Evolutionary conservation across 2,329 filamentous ascomycete genomes (phyloP), one percentile per base, ranked within the genome.

Genomic region (Alternaria panax): DNA sequence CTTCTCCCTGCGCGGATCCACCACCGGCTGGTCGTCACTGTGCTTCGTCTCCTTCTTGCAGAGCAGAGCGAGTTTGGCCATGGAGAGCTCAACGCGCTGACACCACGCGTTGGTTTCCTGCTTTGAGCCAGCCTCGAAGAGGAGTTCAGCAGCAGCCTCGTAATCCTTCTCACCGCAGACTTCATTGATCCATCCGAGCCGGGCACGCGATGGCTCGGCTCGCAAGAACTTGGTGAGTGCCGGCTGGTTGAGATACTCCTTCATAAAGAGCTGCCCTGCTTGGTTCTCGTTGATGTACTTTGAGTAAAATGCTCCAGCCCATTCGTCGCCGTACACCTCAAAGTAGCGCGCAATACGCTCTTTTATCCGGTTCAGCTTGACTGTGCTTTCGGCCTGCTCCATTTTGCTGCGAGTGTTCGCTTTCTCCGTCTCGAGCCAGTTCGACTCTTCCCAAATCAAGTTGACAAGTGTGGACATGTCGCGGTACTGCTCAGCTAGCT

Each of bases 151-250:
- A 11, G 94, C 93, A 56, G 87, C 85, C 12, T 86, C 82, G 63
- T 92, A 92, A 69, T 97, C 88, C 59, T 88, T 84, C 73, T 95
- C 91, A 24, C 86, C 85, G 60, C 88, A 84, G 7, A 98, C 85
- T 74, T 98, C 93, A 75, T 99, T 96, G 80, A 99, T 96, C 95
- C 95, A 99, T 48, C 90, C 89, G 43, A 99, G 84, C 69, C 92
- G 92, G 27, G 90, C 89, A 62, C 92, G 87, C 62, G 88, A 85
- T 0, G 88, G 86, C 64, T 88, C 87, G 55, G 87, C 88, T 41
- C 91, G 87, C 47, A 99, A 83, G 70, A 93, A 99, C 51, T 84
- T 84, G 0, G 92, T 96, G 55, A 96, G 86, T 70, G 88, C 90
- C 51, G 86, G 80, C 65, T 88, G 88, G 70, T 93, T 90, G 56